Base-by-base conservation (phyloP, 352 stramenopile species). In the Saprolegnia diclina region DNA sequence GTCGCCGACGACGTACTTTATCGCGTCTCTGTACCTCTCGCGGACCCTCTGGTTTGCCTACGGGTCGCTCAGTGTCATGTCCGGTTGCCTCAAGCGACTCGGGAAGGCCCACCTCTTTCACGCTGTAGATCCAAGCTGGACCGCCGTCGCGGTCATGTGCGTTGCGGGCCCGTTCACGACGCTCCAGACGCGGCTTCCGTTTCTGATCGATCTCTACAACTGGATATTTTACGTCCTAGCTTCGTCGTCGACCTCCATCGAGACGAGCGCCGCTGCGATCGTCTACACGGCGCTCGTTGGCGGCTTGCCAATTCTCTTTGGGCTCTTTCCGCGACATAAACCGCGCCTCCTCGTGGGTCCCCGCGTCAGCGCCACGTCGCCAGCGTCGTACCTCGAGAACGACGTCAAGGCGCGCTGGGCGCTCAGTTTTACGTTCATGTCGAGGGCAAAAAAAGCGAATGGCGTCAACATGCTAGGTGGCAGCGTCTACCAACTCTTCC, bases 31-130 rank as follows among this genome's bases (percentile, higher is more conserved):
- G 14, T 66, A 66, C 45, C 10, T 22, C 11, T 66, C 59, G 1
- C 59, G 59, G 9, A 53, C 40, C 19, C 19, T 66, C 19, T 66
- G 59, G 59, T 66, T 66, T 66, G 59, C 59, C 10, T 66, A 66
- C 45, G 52, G 13, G 13, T 3, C 13, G 13, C 35, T 59, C 10
- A 7, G 24, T 19, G 13, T 59, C 13, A 26, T 40, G 13, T 59
- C 52, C 3, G 9, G 3, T 4, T 24, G 11, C 2, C 52, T 66
- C 45, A 66, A 66, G 6, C 24, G 40, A 45, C 42, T 66, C 5
- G 40, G 32, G 5, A 66, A 50, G 24, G 40, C 9, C 21, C 35
- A 21, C 16, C 42, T 42, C 62, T 57, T 29, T 57, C 26, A 38
- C 19, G 54, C 26, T 7, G 21, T 52, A 18, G 56, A 55, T 55